Evolutionary conservation across 768 basidiomycete species (phyloP).

Genomic region (Lentinula lateritia): DNA sequence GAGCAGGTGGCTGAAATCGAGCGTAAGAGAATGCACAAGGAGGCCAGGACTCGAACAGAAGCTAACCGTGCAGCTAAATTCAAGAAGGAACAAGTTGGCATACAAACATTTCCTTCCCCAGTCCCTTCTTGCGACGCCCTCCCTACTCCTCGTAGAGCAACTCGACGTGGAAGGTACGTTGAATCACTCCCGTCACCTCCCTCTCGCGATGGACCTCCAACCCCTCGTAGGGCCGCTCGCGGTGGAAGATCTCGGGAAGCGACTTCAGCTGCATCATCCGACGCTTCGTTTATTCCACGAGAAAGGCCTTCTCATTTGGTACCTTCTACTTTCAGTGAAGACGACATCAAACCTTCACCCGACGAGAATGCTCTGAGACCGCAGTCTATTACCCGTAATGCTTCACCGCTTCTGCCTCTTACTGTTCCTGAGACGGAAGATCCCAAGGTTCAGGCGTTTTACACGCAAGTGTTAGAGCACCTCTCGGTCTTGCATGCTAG

Average conservation of each 20-base stretch:
- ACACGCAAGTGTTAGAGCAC: constrained; percentile 79
- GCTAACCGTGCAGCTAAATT: constrained; percentile 18
- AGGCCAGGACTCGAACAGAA: constrained; percentile 14
- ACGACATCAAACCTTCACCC: not conserved
- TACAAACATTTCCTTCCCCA: constrained; percentile 23
- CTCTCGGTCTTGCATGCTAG: constrained; percentile 64
- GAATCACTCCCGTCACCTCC: constrained; percentile 28
- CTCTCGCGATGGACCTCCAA: constrained; percentile 53
- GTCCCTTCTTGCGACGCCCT: constrained; percentile 51
- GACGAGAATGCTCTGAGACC: not conserved
- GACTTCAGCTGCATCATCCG: constrained; percentile 10
- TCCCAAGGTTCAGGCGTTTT: constrained; percentile 75
- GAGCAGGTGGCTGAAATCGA: constrained; percentile 51
- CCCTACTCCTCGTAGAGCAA: constrained; percentile 57
- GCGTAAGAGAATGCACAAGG: constrained; percentile 25
- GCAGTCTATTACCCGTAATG: constrained; percentile 18
- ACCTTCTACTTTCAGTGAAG: constrained; percentile 4
- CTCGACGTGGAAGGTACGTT: constrained; percentile 20
- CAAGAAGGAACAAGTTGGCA: not conserved
- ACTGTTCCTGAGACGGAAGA: constrained; percentile 70
- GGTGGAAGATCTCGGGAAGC: not conserved
- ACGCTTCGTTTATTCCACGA: constrained; percentile 11
- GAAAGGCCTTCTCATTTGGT: constrained; percentile 2
- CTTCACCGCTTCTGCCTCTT: constrained; percentile 40
- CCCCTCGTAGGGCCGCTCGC: constrained; percentile 52